These are phyloP conservation scores for Calocybe cyanea DNA, from an alignment of 768 basidiomycete species.

Conservation along the genomic window DNA sequence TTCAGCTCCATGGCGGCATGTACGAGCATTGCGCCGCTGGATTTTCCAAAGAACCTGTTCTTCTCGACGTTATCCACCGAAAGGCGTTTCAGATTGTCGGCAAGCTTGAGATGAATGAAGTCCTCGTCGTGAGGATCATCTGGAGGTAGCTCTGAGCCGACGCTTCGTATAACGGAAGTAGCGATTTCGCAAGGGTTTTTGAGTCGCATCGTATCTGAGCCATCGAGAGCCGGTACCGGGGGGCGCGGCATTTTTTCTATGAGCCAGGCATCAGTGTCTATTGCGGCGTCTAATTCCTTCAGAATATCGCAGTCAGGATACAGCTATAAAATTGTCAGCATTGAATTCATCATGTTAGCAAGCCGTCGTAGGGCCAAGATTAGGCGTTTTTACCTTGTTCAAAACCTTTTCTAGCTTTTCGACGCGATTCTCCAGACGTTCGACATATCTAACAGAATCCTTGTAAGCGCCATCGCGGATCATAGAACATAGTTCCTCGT, in stretches of 20 bases:
- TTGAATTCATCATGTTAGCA: background rate
- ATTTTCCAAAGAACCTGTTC: conserved; percentile 52
- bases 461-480: background rate
- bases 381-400: conserved; percentile 23
- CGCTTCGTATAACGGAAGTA: conserved; percentile 31
- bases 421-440: conserved; percentile 55
- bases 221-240: background rate
- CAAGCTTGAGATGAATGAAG: conserved; percentile 15
- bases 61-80: conserved; percentile 31
- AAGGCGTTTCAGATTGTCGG: conserved; percentile 32
- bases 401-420: conserved; percentile 63
- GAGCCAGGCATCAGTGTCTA: conserved; percentile 15
- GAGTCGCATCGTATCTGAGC: background rate
- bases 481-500: conserved; percentile 8
- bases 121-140: conserved; percentile 28
- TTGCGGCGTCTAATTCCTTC: conserved; percentile 44
- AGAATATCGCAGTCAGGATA: conserved; percentile 63
- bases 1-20: conserved; percentile 57
- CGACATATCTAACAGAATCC: conserved; percentile 46
- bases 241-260: background rate
- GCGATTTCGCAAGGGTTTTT: conserved; percentile 23
- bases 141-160: conserved; percentile 12
- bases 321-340: conserved; percentile 35
- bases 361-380: background rate
- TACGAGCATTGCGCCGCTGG: conserved; percentile 51